Percentiles rank a stretch among this genome's conserved stretches.
Conservation (phyloP, 2,329 filamentous ascomycete genomes). For the Reticulascus tulasneorum region DNA sequence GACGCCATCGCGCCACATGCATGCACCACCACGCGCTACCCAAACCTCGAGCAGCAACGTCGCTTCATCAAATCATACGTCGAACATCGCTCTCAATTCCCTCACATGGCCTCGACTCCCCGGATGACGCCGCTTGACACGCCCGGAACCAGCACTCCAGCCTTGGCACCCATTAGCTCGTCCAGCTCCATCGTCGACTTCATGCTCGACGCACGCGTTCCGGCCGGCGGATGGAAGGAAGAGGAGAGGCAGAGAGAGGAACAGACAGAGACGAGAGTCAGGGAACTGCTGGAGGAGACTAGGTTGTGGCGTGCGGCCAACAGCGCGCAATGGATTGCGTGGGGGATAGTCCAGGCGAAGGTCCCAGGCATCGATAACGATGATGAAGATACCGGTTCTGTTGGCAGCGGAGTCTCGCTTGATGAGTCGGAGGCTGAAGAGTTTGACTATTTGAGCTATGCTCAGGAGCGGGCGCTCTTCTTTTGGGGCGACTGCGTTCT, state of each 20-base stretch:
- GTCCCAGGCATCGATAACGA: conserved; percentile 65
- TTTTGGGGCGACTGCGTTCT: conserved; percentile 89
- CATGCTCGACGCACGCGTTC: conserved; percentile 73
- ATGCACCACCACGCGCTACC: conserved; percentile 69
- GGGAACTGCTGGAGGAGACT: conserved; percentile 71
- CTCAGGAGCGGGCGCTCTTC: conserved; percentile 85
- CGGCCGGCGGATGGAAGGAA: conserved; percentile 53
- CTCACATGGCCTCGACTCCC: conserved; percentile 46
- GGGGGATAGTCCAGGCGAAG: conserved; percentile 95
- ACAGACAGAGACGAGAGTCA: conserved; percentile 62
- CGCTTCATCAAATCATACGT: conserved; percentile 86
- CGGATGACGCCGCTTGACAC: conserved; percentile 42
- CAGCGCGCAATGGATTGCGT: conserved; percentile 87
- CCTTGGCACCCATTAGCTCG: conserved; percentile 31
- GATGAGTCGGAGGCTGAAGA: conserved; percentile 62
- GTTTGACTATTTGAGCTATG: conserved; percentile 91
- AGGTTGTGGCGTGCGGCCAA: conserved; percentile 84
- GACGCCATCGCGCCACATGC: conserved; percentile 60
- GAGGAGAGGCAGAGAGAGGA: conserved; percentile 61
- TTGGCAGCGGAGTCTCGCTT: conserved; percentile 2
- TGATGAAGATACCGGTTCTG: conserved; percentile 22
- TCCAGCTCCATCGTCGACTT: conserved; percentile 62
- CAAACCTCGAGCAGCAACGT: conserved; percentile 73
- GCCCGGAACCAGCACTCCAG: conserved; percentile 26
- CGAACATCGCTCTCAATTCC: conserved; percentile 69